Evolutionary conservation across 345 rosid species (phyloP).

Genomic region (Garcia nutans): DNA sequence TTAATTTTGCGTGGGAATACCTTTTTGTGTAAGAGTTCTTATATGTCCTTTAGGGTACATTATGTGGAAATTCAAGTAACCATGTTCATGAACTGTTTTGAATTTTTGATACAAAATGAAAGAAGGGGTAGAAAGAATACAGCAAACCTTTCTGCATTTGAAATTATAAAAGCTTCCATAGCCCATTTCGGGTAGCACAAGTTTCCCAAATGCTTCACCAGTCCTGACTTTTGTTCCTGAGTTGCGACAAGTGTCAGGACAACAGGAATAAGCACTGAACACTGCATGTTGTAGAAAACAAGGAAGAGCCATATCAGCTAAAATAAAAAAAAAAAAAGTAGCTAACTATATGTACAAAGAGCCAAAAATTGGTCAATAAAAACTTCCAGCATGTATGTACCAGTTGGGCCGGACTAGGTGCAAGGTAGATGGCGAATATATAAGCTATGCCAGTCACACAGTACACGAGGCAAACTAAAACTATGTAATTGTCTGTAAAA

Average conservation of each 20-base stretch:
- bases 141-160: conserved; percentile 64
- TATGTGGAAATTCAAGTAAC: neutral
- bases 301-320: conserved; percentile 9
- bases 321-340: no score
- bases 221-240: conserved; percentile 48
- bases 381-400: conserved; percentile 36
- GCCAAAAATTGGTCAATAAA: neutral
- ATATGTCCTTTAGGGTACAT: neutral
- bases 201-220: conserved; percentile 48
- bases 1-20: neutral
- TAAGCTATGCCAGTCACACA: conserved; percentile 88
- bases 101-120: neutral
- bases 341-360: neutral
- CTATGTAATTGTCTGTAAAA: conserved; percentile 63
- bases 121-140: neutral
- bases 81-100: neutral
- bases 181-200: conserved; percentile 85
- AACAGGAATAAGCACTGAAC: conserved; percentile 83
- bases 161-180: conserved; percentile 72
- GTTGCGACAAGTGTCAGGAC: conserved; percentile 71
- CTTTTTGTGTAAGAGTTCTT: neutral
- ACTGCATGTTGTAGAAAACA: conserved; percentile 38
- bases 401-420: conserved; percentile 78
- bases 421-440: conserved; percentile 64
- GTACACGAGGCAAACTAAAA: conserved; percentile 74